Base-by-base conservation (phyloP, 2,329 filamentous ascomycete species). In the Myotisia sp. region DNA sequence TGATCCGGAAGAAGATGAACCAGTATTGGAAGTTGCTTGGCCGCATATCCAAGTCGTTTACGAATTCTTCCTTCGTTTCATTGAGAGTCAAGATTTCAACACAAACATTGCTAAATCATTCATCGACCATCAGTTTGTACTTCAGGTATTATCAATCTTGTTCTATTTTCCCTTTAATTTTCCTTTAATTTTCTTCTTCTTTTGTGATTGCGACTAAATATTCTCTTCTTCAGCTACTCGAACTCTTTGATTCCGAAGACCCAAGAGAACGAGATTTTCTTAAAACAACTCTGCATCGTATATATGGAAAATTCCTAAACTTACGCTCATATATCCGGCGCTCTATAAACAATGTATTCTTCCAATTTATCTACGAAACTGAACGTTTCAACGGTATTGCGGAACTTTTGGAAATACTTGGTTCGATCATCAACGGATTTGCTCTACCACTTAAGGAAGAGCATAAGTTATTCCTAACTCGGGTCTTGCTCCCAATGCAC, bases 281-380 rank as follows among this genome's bases (percentile, higher is more conserved):
- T 45, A 98, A 98, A 68, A 98, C 90, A 0, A 98, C 90, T 0
- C 68, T 98, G 36, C 90, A 98, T 61, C 76, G 90, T 42, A 98
- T 98, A 54, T 98, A 98, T 54, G 90, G 90, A 52, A 98, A 98
- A 64, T 98, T 98, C 62, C 71, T 98, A 49, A 98, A 98, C 57
- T 69, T 98, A 42, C 79, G 90, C 40, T 95, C 90, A 19, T 98
- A 92, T 59, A 98, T 98, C 53, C 74, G 90, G 53, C 76, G 90
- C 49, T 98, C 90, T 37, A 98, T 98, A 70, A 98, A 98, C 73
- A 95, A 98, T 52, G 90, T 98, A 49, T 98, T 98, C 65, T 98
- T 98, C 70, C 90, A 98, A 55, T 98, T 98, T 59, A 86, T 85
- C 40, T 98, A 98, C 56, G 90, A 98, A 61, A 98, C 90, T 3